phyloP scores from a whole-genome alignment of 2,329 filamentous ascomycete genomes.

The Aciculosporium take region DNA sequence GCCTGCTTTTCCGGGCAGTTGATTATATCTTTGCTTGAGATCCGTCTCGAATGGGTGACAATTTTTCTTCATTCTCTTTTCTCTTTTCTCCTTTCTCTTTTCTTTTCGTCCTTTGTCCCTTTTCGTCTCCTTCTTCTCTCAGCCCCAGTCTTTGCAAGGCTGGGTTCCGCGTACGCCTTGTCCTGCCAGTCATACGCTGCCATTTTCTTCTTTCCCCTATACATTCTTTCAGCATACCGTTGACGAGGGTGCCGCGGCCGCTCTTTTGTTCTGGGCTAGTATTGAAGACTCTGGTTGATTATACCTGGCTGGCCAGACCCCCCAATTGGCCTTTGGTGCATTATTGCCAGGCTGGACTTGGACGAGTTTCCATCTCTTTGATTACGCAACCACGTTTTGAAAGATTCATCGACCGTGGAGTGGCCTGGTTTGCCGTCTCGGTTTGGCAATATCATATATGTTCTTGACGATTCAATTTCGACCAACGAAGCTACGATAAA shows the following conservation, averaged over 20 bases:
- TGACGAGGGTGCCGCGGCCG: constrained; percentile 44
- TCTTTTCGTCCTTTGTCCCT: not conserved
- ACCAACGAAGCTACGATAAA: not conserved
- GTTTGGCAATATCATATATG: not conserved
- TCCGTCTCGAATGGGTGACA: not conserved
- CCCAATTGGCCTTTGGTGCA: not conserved
- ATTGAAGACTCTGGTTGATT: not conserved
- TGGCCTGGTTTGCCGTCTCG: constrained; percentile 12
- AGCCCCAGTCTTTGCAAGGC: constrained; percentile 5
- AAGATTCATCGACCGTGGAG: constrained; percentile 7
- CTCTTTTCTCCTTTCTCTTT: constrained; percentile 6
- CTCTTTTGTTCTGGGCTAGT: constrained; percentile 21
- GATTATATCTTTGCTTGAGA: constrained; percentile 8
- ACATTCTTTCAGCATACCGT: constrained; percentile 31
- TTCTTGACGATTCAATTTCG: not conserved
- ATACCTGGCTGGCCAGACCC: not conserved
- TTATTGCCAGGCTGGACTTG: constrained; percentile 2
- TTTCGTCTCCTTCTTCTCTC: constrained; percentile 1
- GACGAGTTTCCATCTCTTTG: not conserved
- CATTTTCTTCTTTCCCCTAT: constrained; percentile 8
- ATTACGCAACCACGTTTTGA: not conserved
- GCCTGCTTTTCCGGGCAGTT: not conserved
- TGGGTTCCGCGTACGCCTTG: constrained; percentile 10
- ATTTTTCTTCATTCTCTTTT: not conserved
- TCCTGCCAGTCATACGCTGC: constrained; percentile 13